Evolutionary conservation across 129 eudicot species (phyloP).

Genomic region (Artemisia tridentata): DNA sequence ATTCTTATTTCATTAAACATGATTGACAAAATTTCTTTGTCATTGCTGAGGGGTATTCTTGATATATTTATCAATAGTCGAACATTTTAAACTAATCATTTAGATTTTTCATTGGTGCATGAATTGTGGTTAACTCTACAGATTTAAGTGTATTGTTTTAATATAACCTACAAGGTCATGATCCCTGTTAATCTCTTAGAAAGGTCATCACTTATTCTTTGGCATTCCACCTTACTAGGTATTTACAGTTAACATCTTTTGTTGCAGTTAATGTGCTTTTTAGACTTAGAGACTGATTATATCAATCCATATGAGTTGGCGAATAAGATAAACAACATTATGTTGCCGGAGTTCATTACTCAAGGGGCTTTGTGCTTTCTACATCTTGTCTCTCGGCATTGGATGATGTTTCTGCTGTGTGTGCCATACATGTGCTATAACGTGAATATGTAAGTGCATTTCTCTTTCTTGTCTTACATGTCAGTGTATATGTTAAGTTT

Average conservation of each 20-base stretch:
- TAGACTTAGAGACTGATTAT: constrained; percentile 72
- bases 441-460: constrained; percentile 51
- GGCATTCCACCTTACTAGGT: neutral
- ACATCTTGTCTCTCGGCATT: constrained; percentile 66
- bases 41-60: too few species aligned
- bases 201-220: neutral
- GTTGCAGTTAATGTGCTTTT: constrained; percentile 80
- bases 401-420: constrained; percentile 64
- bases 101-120: neutral
- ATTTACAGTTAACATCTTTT: constrained; percentile 20
- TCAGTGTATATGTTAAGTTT: neutral
- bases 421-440: constrained; percentile 62
- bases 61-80: too few species aligned
- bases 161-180: constrained; percentile 2
- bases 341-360: constrained; percentile 53
- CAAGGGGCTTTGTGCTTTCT: constrained; percentile 62
- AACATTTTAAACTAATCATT: too few species aligned
- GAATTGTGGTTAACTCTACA: neutral
- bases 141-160: neutral
- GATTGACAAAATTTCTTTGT: too few species aligned
- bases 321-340: constrained; percentile 54
- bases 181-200: neutral
- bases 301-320: constrained; percentile 78
- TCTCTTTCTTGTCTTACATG: neutral
- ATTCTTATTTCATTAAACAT: too few species aligned